Percentiles rank a stretch among this genome's conserved stretches.
These are phyloP conservation scores for Solanum virginianum DNA, from an alignment of 257 asterid genomes.

Conservation along the genomic window DNA sequence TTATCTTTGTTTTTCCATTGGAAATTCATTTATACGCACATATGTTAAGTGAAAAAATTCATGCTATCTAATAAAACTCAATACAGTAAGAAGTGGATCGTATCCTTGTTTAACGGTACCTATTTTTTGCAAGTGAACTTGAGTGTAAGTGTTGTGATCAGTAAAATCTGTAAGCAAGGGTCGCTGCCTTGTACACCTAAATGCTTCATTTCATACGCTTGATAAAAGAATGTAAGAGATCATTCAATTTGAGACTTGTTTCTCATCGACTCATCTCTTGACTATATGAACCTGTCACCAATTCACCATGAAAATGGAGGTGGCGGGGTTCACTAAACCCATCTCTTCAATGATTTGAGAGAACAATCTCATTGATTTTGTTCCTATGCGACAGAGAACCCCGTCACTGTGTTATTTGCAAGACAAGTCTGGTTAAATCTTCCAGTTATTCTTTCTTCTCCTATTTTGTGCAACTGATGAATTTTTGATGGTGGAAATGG, in stretches of 20 bases:
- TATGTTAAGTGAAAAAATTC: neutral
- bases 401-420: neutral
- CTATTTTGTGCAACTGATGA: neutral
- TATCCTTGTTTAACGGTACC: neutral
- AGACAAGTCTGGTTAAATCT: neutral
- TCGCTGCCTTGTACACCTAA: neutral
- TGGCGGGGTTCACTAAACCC: neutral
- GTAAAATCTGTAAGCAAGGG: neutral
- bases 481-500: neutral
- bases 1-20: neutral
- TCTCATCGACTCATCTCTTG: neutral
- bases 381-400: neutral
- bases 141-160: neutral
- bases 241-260: neutral
- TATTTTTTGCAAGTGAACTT: neutral
- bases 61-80: neutral
- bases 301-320: neutral
- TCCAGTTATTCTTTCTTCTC: neutral
- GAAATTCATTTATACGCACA: neutral
- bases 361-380: neutral
- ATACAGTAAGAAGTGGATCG: neutral
- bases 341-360: neutral
- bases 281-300: neutral
- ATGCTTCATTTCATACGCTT: neutral
- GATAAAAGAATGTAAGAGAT: neutral